Base-by-base conservation (phyloP, 2,329 filamentous ascomycete species). In the Canariomyces notabilis region DNA sequence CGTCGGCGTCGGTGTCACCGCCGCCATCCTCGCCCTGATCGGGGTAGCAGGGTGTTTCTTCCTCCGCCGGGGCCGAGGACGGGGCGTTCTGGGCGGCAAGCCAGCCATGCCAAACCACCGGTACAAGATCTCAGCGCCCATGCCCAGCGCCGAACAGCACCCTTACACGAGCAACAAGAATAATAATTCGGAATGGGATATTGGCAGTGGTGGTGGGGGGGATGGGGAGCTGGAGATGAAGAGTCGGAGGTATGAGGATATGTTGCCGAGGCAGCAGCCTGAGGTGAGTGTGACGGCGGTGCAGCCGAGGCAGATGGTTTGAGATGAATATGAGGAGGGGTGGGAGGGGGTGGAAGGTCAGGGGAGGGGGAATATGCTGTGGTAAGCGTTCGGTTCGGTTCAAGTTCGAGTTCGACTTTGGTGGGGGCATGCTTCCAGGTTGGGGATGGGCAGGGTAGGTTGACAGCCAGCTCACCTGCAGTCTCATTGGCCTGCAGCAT, bases 161-260 rank as follows among this genome's bases (percentile, higher is more conserved):
- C 32, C 46, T 5, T 71, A 68, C 45, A 63, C 65, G 23, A 59
- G 64, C 16, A 66, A 67, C 21, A 59, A 65, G 48, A 57, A 58
- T 42, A 63, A 63, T n/a, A 9, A 8, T 8, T 61, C 64, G 36
- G 59, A 59, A 16, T 62, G 66, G 47, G 67, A 71, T 44, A 61
- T 66, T 36, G 64, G 64, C 9, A n/a, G n/a, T n/a, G n/a, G n/a
- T n/a, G n/a, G n/a, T n/a, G n/a, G n/a, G n/a, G n/a, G n/a, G n/a
- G 63, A 64, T 37, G 59, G 63, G 14, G 73, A 75, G 37, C 65
- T 79, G 35, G 75, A 80, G 53, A 65, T 72, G 57, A 71, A 72
- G 49, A 70, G 74, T 3, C 69, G 73, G 49, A 69, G 75, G 34
- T 80, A 80, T 52, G 77, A 80, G 60, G 77, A 80, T 52, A 76